Evolutionary conservation across 1,284 basidiomycete genomes (phyloP).

Genomic region (Mycena sp.): DNA sequence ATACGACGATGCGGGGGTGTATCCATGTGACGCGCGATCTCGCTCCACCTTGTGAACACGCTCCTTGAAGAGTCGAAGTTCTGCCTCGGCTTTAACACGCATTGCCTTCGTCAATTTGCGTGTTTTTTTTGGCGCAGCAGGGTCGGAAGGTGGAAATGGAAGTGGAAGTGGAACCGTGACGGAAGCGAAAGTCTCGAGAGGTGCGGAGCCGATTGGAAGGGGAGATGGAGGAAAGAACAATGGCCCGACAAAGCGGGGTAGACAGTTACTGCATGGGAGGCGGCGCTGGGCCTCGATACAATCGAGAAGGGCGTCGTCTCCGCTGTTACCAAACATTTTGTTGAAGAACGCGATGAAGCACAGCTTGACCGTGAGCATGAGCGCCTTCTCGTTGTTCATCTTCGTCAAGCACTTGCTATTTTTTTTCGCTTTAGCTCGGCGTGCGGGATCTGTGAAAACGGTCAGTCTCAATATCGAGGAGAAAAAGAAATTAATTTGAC

Average conservation of each 20-base stretch:
- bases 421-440: neutral
- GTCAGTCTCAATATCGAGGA: neutral
- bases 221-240: too few species aligned
- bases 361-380: too few species aligned
- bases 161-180: too few species aligned
- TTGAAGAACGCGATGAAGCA: neutral
- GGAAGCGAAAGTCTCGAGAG: too few species aligned
- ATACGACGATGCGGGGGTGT: neutral
- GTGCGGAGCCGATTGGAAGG: too few species aligned
- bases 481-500: neutral
- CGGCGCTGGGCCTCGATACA: too few species aligned
- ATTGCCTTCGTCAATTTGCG: slow-evolving; percentile 1
- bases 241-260: too few species aligned
- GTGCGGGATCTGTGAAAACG: neutral
- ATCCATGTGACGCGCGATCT: neutral
- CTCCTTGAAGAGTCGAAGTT: neutral
- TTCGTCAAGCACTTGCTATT: too few species aligned
- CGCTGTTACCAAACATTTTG: neutral
- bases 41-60: neutral
- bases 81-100: neutral
- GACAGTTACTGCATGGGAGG: too few species aligned
- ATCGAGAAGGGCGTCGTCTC: neutral
- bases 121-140: too few species aligned
- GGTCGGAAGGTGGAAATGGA: too few species aligned
- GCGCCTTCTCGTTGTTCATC: too few species aligned